Evolutionary conservation across 2,329 filamentous ascomycete species (phyloP), one percentile per base, ranked within the genome.

Genomic region (Emydomyces testavorans): DNA sequence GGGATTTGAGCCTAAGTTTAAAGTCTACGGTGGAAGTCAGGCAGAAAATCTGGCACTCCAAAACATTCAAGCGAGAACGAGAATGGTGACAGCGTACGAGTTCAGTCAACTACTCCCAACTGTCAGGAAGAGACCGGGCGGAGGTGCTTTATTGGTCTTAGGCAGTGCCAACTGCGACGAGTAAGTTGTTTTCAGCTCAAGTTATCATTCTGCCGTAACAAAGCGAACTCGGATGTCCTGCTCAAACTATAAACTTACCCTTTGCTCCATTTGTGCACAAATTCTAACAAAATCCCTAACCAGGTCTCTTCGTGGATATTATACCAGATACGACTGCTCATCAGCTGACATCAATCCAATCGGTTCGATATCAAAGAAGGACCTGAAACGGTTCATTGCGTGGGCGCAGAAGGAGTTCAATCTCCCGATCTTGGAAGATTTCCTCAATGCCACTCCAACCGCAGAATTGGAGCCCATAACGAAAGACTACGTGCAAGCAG

Each of bases 401-500:
- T 86, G 77, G 72, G 77, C 79, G 2, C 62, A 70, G 51, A 67
- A 60, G 16, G 65, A 72, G n/a, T 85, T 82, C 57, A 62, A 74
- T 5, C 62, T 87, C 0, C 79, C 58, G 13, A 52, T 52, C 36
- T 48, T 60, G 7, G 44, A 75, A 3, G 71, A 77, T 6, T 87
- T 87, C 64, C 62, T 87, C 32, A 69, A 70, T 3, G 80, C 78
- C 0, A 62, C 68, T 0, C 78, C 78, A 1, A 79, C 77, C 0
- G 78, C 78, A 2, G 78, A 81, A 59, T 67, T 77, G 59, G 75
- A 82, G 54, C 82, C 82, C 6, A 76, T 84, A 39, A 80, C 79
- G 0, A 71, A 74, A 4, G 68, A 68, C 15, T 81, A 82, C 55
- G 70, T 71, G 3, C 73, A 77, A 36, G 54, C 49, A 20, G 76